These are phyloP conservation scores for Hepatocystis sp. DNA, from an alignment of 169 alveolate genomes.

Conservation along the genomic window DNA sequence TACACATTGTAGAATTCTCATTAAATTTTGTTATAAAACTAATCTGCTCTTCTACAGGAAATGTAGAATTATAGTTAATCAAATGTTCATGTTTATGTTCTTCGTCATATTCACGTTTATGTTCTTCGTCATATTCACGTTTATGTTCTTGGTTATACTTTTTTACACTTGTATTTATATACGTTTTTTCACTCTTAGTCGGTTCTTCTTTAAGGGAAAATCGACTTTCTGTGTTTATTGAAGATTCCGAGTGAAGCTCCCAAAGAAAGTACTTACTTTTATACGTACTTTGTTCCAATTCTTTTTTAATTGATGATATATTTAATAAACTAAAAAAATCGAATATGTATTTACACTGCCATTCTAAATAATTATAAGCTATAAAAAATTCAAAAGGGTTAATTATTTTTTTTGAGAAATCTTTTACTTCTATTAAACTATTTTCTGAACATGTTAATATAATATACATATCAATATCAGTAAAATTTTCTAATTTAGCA, in stretches of 20 bases:
- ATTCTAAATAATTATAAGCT: slow-evolving; percentile 77
- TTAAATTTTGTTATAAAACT: slow-evolving; percentile 35
- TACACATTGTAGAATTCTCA: slow-evolving; percentile 58
- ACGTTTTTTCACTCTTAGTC: too few species aligned
- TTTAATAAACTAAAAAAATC: slow-evolving; percentile 67
- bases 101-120: background rate
- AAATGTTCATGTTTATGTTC: slow-evolving; percentile 28
- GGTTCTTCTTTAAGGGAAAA: too few species aligned
- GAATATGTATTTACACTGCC: slow-evolving; percentile 78
- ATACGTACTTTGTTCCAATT: background rate
- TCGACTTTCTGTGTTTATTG: too few species aligned
- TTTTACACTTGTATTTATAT: slow-evolving; percentile 10
- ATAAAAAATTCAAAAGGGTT: slow-evolving; percentile 82
- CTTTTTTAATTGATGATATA: slow-evolving; percentile 7
- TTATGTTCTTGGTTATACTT: background rate
- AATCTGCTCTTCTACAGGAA: slow-evolving; percentile 44
- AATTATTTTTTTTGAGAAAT: slow-evolving; percentile 74
- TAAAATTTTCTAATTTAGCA: slow-evolving; percentile 82
- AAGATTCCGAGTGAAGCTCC: slow-evolving; percentile 1
- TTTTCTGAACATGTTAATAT: slow-evolving; percentile 79
- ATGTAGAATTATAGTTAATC: slow-evolving; percentile 12
- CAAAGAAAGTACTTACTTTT: slow-evolving; percentile 31
- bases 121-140: background rate
- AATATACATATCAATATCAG: slow-evolving; percentile 79
- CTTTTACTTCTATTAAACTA: slow-evolving; percentile 63